Base-by-base conservation (phyloP, 345 rosid species). In the Odontarrhena argentea region DNA sequence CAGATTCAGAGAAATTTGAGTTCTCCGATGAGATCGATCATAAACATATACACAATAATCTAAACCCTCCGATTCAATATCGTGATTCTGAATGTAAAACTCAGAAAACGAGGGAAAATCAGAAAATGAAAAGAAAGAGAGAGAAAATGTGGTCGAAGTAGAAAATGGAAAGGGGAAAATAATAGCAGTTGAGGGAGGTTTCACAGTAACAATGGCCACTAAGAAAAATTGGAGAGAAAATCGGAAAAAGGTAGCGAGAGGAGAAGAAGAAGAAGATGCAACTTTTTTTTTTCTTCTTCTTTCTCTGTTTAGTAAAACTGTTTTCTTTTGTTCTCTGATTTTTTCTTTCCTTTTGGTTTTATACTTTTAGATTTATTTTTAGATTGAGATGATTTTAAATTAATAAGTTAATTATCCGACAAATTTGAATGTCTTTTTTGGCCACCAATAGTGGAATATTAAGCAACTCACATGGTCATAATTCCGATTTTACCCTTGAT, bases 291-390 rank as follows among this genome's bases (percentile, higher is more conserved):
- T 32, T 5, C 6, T 28, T 28, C 5, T 28, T 28, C 5, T 28
- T 71, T 71, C 60, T 56, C 60, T 48, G 46, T 30, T 49, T 24
- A 43, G 71, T 72, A 64, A 72, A 72, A 58, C 76, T 64, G 66
- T 72, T 72, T 60, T 51, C 67, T 41, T 55, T 55, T 48, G 42
- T 59, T 3, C 28, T 24, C 25, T 37, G 32, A 0, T 26, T 14
- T 9, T 38, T 51, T 38, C 6, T 14, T 52, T 13, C 12, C 22
- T 48, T 22, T 7, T 18, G 22, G 22, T 18, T 18, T 18, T 18
- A 18, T 18, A 1, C 13, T 63, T 64, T 66, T 66, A 35, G 36
- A 67, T 46, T 48, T 6, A 8, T 28, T 28, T 28, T 64, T n/a
- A 9, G 47, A 28, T 28, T 18, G 22, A 18, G 22, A 18, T 2